Conservation (phyloP, 441 rosid genomes). For the Cnidoscolus chayamansa region DNA sequence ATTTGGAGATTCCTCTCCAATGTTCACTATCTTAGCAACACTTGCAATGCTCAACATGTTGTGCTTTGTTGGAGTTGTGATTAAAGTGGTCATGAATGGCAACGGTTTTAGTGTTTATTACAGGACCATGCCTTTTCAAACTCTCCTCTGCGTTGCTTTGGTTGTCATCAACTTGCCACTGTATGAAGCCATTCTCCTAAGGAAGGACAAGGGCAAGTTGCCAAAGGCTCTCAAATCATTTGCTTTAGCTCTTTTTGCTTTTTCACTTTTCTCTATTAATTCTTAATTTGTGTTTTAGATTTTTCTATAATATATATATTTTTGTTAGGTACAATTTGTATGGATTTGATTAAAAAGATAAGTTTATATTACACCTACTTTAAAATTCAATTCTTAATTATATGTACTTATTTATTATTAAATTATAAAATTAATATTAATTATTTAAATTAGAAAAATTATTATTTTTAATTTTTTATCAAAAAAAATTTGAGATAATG, state of each 20-base stretch:
- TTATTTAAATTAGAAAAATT: no score
- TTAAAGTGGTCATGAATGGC: slow-evolving; percentile 18
- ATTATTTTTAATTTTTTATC: no score
- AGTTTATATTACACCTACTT: no score
- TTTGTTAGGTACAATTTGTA: no score
- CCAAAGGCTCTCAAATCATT: slow-evolving; percentile 40
- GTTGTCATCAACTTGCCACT: slow-evolving; percentile 55
- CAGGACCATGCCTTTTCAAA: slow-evolving; percentile 39
- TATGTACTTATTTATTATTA: no score
- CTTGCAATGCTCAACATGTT: slow-evolving; percentile 50
- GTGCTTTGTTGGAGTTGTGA: slow-evolving; percentile 37
- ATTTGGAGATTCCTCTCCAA: slow-evolving; percentile 62
- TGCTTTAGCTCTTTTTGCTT: slow-evolving; percentile 40
- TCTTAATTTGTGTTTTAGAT: no score
- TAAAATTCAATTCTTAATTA: no score
- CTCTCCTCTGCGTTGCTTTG: slow-evolving; percentile 39
- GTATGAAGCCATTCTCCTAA: slow-evolving; percentile 48
- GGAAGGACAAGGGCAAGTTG: slow-evolving; percentile 57
- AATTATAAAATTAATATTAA: no score
- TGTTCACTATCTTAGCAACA: slow-evolving; percentile 50
- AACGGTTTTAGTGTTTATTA: not conserved
- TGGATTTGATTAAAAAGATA: no score
- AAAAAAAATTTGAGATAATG: no score
- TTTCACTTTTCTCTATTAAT: slow-evolving; percentile 26
- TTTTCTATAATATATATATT: no score